phyloP scores from a whole-genome alignment of 2,329 filamentous ascomycete genomes.

The Colletotrichum musicola region DNA sequence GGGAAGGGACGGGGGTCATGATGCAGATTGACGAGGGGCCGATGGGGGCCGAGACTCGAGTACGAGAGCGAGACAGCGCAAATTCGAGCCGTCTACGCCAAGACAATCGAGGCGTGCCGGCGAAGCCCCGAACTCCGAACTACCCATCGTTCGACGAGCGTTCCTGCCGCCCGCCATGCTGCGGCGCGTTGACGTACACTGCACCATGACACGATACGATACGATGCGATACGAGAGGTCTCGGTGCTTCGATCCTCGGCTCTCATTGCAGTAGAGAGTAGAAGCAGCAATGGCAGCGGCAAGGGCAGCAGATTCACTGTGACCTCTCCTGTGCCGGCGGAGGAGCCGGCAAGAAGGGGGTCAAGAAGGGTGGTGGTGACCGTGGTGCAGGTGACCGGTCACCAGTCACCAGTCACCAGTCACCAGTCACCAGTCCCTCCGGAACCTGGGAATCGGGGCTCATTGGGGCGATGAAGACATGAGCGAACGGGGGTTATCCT shows the following conservation, averaged over 20 bases:
- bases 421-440: neutral
- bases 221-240: too few species aligned
- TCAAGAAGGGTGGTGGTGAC: neutral
- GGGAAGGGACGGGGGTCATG: neutral
- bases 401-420: neutral
- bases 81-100: neutral
- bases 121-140: slow-evolving; percentile 8
- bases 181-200: neutral
- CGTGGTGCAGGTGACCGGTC: slow-evolving; percentile 4
- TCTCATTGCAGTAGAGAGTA: neutral
- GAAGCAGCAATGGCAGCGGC: slow-evolving; percentile 6
- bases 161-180: slow-evolving; percentile 23
- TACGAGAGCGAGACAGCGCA: neutral
- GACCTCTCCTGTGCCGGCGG: slow-evolving; percentile 10
- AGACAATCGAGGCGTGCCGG: slow-evolving; percentile 23
- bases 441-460: slow-evolving; percentile 5
- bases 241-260: neutral
- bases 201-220: neutral
- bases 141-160: slow-evolving; percentile 2
- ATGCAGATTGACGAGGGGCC: neutral
- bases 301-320: neutral
- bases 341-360: slow-evolving; percentile 21
- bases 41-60: neutral
- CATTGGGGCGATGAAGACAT: slow-evolving; percentile 46
- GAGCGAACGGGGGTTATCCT: slow-evolving; percentile 60